Percentiles rank a stretch among this genome's conserved stretches.
Evolutionary conservation across 1,139 yeast species (phyloP).

Genomic region (Entelexis paramagnoliae): DNA sequence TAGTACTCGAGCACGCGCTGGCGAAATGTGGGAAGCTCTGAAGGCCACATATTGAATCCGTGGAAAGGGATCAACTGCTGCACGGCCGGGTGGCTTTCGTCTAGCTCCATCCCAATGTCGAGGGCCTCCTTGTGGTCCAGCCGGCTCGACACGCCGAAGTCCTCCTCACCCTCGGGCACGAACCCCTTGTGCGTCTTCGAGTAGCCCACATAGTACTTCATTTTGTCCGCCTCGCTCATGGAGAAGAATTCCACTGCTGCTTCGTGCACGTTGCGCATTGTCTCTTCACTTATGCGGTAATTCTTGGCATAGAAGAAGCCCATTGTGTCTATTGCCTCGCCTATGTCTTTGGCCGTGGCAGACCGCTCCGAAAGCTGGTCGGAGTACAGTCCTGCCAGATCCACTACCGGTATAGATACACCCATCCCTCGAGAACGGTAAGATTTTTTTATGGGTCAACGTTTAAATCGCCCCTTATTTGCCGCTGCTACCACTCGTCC

Average conservation of each 20-base stretch:
- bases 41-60: slow-evolving; percentile 21
- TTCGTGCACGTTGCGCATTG: slow-evolving; percentile 21
- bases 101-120: slow-evolving; percentile 26
- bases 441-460: neutral
- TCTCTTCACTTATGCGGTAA: slow-evolving; percentile 26
- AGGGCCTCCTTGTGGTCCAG: slow-evolving; percentile 29
- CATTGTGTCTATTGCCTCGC: slow-evolving; percentile 18
- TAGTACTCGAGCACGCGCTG: slow-evolving; percentile 25
- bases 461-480: neutral
- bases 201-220: slow-evolving; percentile 26
- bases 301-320: slow-evolving; percentile 32
- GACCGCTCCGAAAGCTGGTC: slow-evolving; percentile 1
- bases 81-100: slow-evolving; percentile 14
- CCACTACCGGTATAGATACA: slow-evolving; percentile 6
- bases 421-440: neutral
- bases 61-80: slow-evolving; percentile 13
- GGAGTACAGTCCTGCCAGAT: slow-evolving; percentile 10
- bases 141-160: slow-evolving; percentile 18
- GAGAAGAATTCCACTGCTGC: slow-evolving; percentile 28
- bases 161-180: slow-evolving; percentile 26
- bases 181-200: slow-evolving; percentile 29
- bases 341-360: slow-evolving; percentile 10
- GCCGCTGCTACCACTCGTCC: neutral
- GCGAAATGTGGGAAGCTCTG: slow-evolving; percentile 24
- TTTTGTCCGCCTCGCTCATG: slow-evolving; percentile 26